Evolutionary conservation across 768 basidiomycete species (phyloP).

Genomic region (Rhodotorula babjevae): DNA sequence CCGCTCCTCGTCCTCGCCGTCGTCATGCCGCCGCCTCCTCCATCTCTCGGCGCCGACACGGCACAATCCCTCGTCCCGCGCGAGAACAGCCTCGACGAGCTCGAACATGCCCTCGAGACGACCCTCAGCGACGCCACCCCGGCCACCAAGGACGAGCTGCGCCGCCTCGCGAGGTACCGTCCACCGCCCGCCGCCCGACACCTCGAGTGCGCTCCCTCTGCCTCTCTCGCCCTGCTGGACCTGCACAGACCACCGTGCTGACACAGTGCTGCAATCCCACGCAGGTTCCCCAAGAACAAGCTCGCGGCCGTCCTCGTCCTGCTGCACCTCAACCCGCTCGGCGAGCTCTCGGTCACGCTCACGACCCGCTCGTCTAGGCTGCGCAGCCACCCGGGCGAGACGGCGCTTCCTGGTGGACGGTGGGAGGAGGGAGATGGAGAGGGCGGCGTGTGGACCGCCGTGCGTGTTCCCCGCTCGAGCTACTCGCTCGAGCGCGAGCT

Average conservation of each 20-base stretch:
- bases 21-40: background rate
- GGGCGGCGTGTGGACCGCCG: constrained; percentile 31
- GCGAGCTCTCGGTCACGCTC: constrained; percentile 26
- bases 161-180: background rate
- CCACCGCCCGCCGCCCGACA: background rate
- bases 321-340: constrained; percentile 25
- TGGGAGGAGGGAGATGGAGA: constrained; percentile 31
- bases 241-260: too few relatives aligned
- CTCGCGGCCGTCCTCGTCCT: constrained; percentile 41
- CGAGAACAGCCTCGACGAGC: background rate
- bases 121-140: background rate
- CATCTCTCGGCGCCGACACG: too few relatives aligned
- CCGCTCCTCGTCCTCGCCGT: too few relatives aligned
- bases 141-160: background rate
- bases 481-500: background rate
- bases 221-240: too few relatives aligned
- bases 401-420: constrained; percentile 39
- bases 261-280: too few relatives aligned
- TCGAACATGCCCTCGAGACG: background rate
- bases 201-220: background rate
- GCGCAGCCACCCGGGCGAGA: constrained; percentile 40
- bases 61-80: too few relatives aligned
- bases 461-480: background rate
- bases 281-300: constrained; percentile 4
- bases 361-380: constrained; percentile 37